Evolutionary conservation across 441 rosid species (phyloP).

Genomic region (Bocquillonia castaneifolia): DNA sequence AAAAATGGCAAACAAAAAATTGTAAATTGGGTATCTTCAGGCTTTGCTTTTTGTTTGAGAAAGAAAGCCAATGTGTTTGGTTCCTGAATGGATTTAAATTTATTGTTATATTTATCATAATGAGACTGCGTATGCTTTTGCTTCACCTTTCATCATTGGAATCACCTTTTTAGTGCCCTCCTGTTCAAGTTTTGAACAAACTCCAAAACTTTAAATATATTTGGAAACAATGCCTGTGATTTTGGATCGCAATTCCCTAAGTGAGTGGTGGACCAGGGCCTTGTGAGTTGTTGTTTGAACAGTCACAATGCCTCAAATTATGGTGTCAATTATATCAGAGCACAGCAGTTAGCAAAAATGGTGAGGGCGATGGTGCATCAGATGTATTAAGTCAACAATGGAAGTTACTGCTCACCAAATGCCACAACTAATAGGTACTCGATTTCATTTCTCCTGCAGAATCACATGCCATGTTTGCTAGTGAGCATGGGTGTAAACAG

Average conservation of each 20-base stretch:
- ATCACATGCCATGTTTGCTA: neutral
- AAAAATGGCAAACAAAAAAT: slow-evolving; percentile 12
- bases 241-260: slow-evolving; percentile 16
- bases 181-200: slow-evolving; percentile 33
- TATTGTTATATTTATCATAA: slow-evolving; percentile 23
- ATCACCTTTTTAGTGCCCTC: slow-evolving; percentile 29
- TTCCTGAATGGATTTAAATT: slow-evolving; percentile 20
- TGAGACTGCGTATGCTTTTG: slow-evolving; percentile 39
- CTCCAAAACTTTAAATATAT: slow-evolving; percentile 11
- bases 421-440: slow-evolving; percentile 5
- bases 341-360: neutral
- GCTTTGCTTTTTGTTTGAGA: slow-evolving; percentile 23
- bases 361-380: neutral
- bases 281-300: slow-evolving; percentile 5
- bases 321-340: neutral
- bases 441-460: neutral
- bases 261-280: slow-evolving; percentile 23
- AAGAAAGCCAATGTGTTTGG: slow-evolving; percentile 2
- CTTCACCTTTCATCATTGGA: slow-evolving; percentile 40
- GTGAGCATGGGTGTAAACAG: too few species aligned
- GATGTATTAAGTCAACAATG: neutral
- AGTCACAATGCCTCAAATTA: neutral
- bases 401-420: neutral
- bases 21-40: slow-evolving; percentile 14
- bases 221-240: neutral